Evolutionary conservation across 108 stramenopile species (phyloP), one percentile per base, ranked within the genome.

Genomic region (Fragilariopsis cylindrus): DNA sequence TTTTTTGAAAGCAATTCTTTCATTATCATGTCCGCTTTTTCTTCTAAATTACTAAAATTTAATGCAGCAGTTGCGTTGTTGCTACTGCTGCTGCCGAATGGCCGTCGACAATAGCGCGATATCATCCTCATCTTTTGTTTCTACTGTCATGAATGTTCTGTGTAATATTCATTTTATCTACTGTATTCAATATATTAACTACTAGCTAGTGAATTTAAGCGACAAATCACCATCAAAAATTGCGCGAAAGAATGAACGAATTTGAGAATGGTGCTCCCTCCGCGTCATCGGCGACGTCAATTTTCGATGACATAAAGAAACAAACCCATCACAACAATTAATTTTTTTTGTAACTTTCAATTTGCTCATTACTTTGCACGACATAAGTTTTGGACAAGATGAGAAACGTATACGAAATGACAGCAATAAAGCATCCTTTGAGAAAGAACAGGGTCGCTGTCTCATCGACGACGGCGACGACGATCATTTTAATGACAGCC

Each of bases 1-100:
- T 53, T 15, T 53, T 53, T 53, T 53, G 52, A 53, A 53, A 53
- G 52, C 52, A 53, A 53, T 53, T 53, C 52, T 53, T 15, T 15
- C 52, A 53, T 53, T 53, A 15, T 53, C 52, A 15, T 53, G 11
- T 53, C 15, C 52, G 15, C 15, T 53, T 53, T 15, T 53, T 15
- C 52, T 21, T 21, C 21, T 21, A 21, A 21, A 21, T 21, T 21
- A 21, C 21, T 21, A 21, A 21, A 21, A 21, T 21, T 21, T 21
- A 21, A 21, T 21, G 21, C 21, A 21, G 21, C 21, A 1, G 21
- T 21, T 21, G 21, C 21, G 21, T 21, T 21, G 21, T 21, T 21
- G 21, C 21, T 21, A 21, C 21, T 21, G 21, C 21, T 21, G 21
- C 21, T 21, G 21, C 21, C 21, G 21, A 21, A 21, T 21, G 21